Evolutionary conservation across 768 basidiomycete species (phyloP).

Genomic region (Leccinum uliginosum): DNA sequence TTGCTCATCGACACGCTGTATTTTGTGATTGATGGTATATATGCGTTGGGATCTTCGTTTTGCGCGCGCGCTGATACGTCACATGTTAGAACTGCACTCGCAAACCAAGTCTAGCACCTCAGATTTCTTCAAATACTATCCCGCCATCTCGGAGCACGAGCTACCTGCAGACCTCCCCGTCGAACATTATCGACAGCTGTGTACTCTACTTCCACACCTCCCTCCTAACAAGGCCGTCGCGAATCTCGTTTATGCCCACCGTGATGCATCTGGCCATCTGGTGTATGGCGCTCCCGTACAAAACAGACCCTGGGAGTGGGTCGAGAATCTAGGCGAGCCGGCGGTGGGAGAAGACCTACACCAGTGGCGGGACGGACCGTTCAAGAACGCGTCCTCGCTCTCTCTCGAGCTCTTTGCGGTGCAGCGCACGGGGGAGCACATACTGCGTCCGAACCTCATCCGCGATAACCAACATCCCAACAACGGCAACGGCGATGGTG

Average conservation of each 20-base stretch:
- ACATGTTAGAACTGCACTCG: slow-evolving; percentile 50
- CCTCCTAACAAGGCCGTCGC: slow-evolving; percentile 48
- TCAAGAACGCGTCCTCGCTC: slow-evolving; percentile 68
- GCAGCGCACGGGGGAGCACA: slow-evolving; percentile 58
- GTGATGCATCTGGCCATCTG: slow-evolving; percentile 49
- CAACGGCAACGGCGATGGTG: neutral
- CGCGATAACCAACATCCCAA: neutral
- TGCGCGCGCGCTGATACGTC: neutral
- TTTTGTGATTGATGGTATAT: slow-evolving; percentile 68
- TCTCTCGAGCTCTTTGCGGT: slow-evolving; percentile 70
- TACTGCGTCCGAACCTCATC: slow-evolving; percentile 10
- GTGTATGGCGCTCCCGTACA: slow-evolving; percentile 50
- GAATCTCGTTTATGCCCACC: slow-evolving; percentile 56
- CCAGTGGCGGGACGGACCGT: slow-evolving; percentile 37
- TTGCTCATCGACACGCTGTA: slow-evolving; percentile 70
- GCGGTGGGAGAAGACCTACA: slow-evolving; percentile 41
- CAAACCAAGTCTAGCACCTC: slow-evolving; percentile 47
- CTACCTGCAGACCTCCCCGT: slow-evolving; percentile 53
- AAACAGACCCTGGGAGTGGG: slow-evolving; percentile 86
- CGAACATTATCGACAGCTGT: slow-evolving; percentile 54
- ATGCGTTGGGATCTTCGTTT: neutral
- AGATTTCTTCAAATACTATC: slow-evolving; percentile 67
- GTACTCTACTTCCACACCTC: slow-evolving; percentile 53
- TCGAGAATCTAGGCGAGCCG: slow-evolving; percentile 61
- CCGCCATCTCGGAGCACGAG: slow-evolving; percentile 44